Evolutionary conservation across 1,284 basidiomycete genomes (phyloP), one percentile per base, ranked within the genome.

Genomic region (Taiwanofungus camphoratus): DNA sequence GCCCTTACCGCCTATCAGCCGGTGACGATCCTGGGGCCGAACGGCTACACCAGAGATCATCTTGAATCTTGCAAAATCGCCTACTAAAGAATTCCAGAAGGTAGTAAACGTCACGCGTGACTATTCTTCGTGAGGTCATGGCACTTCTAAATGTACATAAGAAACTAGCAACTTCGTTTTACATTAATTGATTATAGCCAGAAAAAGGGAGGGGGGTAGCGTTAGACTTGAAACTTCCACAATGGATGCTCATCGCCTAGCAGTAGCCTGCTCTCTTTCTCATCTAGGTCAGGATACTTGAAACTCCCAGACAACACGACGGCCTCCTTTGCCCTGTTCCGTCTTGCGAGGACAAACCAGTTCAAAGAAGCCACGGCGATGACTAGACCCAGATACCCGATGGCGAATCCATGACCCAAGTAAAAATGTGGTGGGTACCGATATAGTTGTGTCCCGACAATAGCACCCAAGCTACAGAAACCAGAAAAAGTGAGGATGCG

Each of bases 401-500:
- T 42, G 16, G 45, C 18, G 26, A 47, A 47, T 12, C 41, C 45
- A 16, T 47, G 45, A 11, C 45, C 45, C 11, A 47, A 37, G 24
- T 42, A 47, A 37, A 47, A 47, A 13, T 41, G 36, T 13, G 45
- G 45, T 3, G 24, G 36, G 41, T 42, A 39, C 5, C 45, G 21
- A 33, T 47, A 47, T 20, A 47, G 37, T 29, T 47, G 45, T 13
- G 45, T 47, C n/a, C 45, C 45, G 23, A 47, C 31, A 24, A 47
- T 47, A 16, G 45, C 45, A n/a, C 45, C 45, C 13, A 45, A 21
- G 13, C 42, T 37, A 36, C 39, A 21, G n/a, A 11, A 8, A 4
- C 30, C 5, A 13, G 8, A 11, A n/a, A 21, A 15, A 26, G 36
- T 6, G 4, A 8, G 16, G 12, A 29, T 26, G 9, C 4, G 16